Base-by-base conservation (phyloP, 257 asterid species). In the Anisodus acutangulus region DNA sequence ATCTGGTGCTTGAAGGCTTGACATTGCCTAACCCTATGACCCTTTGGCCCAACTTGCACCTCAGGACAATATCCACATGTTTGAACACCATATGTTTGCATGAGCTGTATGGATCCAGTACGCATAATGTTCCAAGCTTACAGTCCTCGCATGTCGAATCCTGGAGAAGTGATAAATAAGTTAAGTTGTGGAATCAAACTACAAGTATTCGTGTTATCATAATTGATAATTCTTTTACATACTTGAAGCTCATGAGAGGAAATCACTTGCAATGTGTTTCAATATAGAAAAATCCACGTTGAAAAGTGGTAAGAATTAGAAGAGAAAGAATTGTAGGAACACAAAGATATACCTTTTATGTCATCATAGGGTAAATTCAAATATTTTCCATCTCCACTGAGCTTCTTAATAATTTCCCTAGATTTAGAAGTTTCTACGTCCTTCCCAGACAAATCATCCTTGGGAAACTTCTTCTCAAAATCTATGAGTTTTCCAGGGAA, bases 11-110 rank as follows among this genome's bases (percentile, higher is more conserved):
- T 94, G 91, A 92, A 94, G 16, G 94, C 93, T 86, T 87, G 93
- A 84, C 97, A 94, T 54, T 91, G 93, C 91, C 95, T 92, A 82
- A 88, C 91, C 70, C 95, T 87, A 85, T 93, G 95, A 81, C 98
- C 98, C 83, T 91, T 91, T 6, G 96, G 94, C 83, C 98, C 98
- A 2, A 94, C 94, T 82, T 94, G 98, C 85, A 94, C 92, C 85
- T 94, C 97, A 2, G 85, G 49, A 78, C 98, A 94, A 88, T 91
- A 91, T 17, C 94, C 95, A 57, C 98, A 94, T 7, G 95, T 90
- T 81, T 89, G 90, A 70, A 92, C 94, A 8, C 85, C 85, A 13
- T 91, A 92, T 49, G 85, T 92, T 81, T 89, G 78, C 95, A 94
- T 89, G 68, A 94, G 87, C 45, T 83, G 87, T 15, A 5, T 66